phyloP scores from a whole-genome alignment of 768 basidiomycete species.

The Dictyophora rubrovolvata region DNA sequence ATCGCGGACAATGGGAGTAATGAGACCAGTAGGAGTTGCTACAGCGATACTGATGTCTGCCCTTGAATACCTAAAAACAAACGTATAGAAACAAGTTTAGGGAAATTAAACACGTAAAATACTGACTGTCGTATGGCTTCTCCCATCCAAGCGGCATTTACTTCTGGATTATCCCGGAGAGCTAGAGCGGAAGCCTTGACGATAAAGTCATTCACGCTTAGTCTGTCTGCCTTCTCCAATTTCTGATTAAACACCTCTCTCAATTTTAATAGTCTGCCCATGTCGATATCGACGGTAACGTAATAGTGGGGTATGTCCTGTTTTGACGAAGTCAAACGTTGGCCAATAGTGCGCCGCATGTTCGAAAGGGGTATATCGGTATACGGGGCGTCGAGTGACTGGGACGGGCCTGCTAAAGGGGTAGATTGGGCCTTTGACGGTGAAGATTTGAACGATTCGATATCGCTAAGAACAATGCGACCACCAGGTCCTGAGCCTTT shows the following conservation, averaged over 20 bases:
- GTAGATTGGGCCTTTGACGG: conserved; percentile 33
- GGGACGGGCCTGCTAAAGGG: conserved; percentile 35
- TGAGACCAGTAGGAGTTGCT: conserved; percentile 89
- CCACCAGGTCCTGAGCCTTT: conserved; percentile 93
- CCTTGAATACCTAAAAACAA: conserved; percentile 67
- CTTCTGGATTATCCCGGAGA: conserved; percentile 90
- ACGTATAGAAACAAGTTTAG: neutral
- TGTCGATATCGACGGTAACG: conserved; percentile 86
- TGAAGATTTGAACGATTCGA: conserved; percentile 73
- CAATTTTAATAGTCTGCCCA: conserved; percentile 93
- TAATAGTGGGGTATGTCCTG: conserved; percentile 97
- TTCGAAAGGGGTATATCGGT: conserved; percentile 83
- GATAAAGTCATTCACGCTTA: conserved; percentile 97
- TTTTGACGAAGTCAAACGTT: conserved; percentile 86
- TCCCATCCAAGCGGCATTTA: conserved; percentile 95
- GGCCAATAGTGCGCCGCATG: conserved; percentile 91
- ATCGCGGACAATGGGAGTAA: conserved; percentile 95
- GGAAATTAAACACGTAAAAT: neutral
- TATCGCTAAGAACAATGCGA: conserved; percentile 88
- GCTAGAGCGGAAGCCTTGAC: conserved; percentile 91
- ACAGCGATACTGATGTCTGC: conserved; percentile 97
- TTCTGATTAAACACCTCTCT: conserved; percentile 93
- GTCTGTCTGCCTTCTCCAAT: conserved; percentile 78
- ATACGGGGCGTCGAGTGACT: conserved; percentile 61
- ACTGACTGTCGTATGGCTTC: conserved; percentile 90